Evolutionary conservation across 805 yeast species (phyloP).

Genomic region (Starmerella powellii): DNA sequence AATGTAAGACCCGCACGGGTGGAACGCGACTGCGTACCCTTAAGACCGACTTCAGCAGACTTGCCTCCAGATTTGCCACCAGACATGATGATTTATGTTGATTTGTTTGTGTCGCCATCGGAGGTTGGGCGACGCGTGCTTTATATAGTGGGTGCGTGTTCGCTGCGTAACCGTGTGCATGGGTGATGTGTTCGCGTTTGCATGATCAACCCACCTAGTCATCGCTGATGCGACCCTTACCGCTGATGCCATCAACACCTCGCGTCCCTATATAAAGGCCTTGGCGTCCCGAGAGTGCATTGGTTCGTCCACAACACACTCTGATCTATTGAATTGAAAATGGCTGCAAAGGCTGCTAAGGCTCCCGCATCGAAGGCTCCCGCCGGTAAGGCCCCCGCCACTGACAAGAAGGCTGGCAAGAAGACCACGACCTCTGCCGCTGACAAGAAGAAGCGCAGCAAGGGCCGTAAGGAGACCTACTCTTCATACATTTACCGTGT

Average conservation of each 20-base stretch:
- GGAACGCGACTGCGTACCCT: slow-evolving; percentile 95
- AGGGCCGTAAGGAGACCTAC: slow-evolving; percentile 96
- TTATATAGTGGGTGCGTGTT: slow-evolving; percentile 13
- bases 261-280: slow-evolving; percentile 8
- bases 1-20: slow-evolving; percentile 53
- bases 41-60: slow-evolving; percentile 79
- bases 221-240: slow-evolving; percentile 13
- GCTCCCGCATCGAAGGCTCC: slow-evolving; percentile 45
- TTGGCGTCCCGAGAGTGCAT: neutral
- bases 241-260: slow-evolving; percentile 1
- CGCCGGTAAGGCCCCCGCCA: slow-evolving; percentile 89
- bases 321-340: slow-evolving; percentile 20
- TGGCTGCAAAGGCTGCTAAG: slow-evolving; percentile 46
- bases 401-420: slow-evolving; percentile 90
- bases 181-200: slow-evolving; percentile 15
- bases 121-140: slow-evolving; percentile 3
- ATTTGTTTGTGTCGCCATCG: neutral
- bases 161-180: slow-evolving; percentile 12
- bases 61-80: slow-evolving; percentile 78
- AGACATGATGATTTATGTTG: slow-evolving; percentile 42
- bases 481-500: slow-evolving; percentile 97
- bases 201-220: slow-evolving; percentile 9
- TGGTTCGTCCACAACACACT: neutral
- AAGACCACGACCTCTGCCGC: slow-evolving; percentile 72
- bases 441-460: slow-evolving; percentile 80